Base-by-base conservation (phyloP, 495 filamentous ascomycete species). In the Barbatosphaeria neglecta region DNA sequence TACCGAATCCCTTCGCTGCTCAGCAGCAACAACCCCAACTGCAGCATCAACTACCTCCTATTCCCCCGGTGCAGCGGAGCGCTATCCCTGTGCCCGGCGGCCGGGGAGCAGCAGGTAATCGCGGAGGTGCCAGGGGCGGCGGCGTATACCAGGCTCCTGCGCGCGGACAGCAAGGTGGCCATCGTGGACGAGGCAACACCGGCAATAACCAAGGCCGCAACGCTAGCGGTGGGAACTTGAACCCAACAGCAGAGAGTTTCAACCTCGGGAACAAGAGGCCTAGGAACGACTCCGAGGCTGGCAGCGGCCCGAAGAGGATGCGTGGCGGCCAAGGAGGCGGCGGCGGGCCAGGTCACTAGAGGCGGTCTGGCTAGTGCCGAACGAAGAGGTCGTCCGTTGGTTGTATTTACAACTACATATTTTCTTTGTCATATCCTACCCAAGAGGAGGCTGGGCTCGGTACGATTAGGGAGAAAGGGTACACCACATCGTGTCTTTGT, bases 191-290 rank as follows among this genome's bases (percentile, higher is more conserved):
- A 8, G 60, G 63, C 39, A 59, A 59, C n/a, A n/a, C n/a, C n/a
- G n/a, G n/a, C n/a, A n/a, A n/a, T n/a, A n/a, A n/a, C n/a, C 24
- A 45, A 16, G 22, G 23, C 16, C 24, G 27, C 15, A 45, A 45
- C 43, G 24, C 43, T 5, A 25, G 31, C 27, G 45, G 33, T 15
- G 45, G 33, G 6, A 33, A 28, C 33, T 56, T 47, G 54, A 75
- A 53, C 39, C 61, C 66, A 13, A 44, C 48, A 2, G 79, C 73
- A 7, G 74, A 72, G 41, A 73, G 80, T 47, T 84, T 83, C 54
- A 75, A 78, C 31, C 78, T 80, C 4, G 80, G 81, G n/a, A 75
- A 76, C 44, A 86, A 86, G 61, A 67, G 81, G 24, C 66, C 75
- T 17, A 66, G 82, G 18, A 80, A 83, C 18, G 82, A 85, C 27